Base-by-base conservation (phyloP, 2,329 filamentous ascomycete species). In the Fusarium sp. region DNA sequence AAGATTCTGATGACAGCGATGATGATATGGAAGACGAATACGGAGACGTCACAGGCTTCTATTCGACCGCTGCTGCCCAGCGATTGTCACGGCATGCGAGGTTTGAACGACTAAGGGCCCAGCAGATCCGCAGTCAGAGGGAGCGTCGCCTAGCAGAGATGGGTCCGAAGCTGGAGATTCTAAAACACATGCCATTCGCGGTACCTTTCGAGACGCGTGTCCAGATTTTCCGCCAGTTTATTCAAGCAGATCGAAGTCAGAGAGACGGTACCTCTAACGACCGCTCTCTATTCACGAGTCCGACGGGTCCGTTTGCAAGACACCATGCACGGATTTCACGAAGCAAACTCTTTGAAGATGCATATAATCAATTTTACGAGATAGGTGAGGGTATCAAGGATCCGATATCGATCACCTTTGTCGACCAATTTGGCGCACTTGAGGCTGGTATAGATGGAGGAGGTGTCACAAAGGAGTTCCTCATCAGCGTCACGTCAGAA, bases 401-500 rank as follows among this genome's bases (percentile, higher is more conserved):
- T 72, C 92, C 93, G 0, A 97, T 99, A 32, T 92, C 96, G 72
- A 98, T 99, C 70, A 95, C 92, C 0, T 99, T 99, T 74, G 88
- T 97, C 39, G 95, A 99, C 73, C 86, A 93, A 58, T 99, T 96
- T 67, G 91, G 91, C 59, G 86, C 89, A 1, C 83, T 87, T 7
- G 95, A 99, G 77, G 94, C 94, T 11, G 95, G 95, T 9, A 98
- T 99, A 52, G 95, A 99, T 72, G 95, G 95, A 1, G 95, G 95
- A 8, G 95, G 95, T 61, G 95, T 99, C 8, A 97, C 94, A 2
- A 99, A 99, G 70, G 95, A 99, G 71, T 99, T 99, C 61, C 81
- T 99, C 11, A 97, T 89, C 1, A 95, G 91, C 61, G 87, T 97
- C 44, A 96, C 92, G 1, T 88, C 85, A 19, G 91, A 97, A 74